Evolutionary conservation across 805 yeast genomes (phyloP).

Genomic region (Candida ovalis): DNA sequence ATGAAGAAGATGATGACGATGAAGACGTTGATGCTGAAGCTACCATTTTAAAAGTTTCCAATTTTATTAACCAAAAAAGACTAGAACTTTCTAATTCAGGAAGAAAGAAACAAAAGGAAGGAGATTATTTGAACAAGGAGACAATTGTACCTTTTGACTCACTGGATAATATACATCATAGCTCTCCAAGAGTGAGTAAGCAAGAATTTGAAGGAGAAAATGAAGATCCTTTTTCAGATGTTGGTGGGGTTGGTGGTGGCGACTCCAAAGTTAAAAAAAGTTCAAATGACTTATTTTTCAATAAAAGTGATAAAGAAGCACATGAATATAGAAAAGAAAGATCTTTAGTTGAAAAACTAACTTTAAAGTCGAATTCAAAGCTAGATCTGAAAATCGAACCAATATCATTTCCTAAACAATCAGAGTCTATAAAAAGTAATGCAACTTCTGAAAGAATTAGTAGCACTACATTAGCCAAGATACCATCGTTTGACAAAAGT

Average conservation of each 20-base stretch:
- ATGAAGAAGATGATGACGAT: neutral
- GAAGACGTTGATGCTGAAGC: conserved; percentile 18
- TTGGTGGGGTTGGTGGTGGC: too few species aligned
- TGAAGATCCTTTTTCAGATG: neutral
- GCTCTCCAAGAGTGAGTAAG: neutral
- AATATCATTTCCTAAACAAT: too few species aligned
- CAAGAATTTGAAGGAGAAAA: neutral
- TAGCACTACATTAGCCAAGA: too few species aligned
- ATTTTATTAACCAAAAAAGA: conserved; percentile 20
- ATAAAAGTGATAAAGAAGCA: neutral
- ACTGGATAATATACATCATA: neutral
- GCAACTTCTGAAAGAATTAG: too few species aligned
- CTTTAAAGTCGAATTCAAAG: too few species aligned
- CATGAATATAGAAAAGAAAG: too few species aligned
- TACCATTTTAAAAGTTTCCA: conserved; percentile 23
- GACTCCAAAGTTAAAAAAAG: neutral
- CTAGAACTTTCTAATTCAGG: conserved; percentile 1
- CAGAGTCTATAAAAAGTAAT: too few species aligned
- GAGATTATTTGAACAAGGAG: neutral
- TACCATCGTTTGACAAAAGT: too few species aligned
- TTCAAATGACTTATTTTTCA: neutral
- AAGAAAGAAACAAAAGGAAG: neutral
- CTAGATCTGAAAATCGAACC: too few species aligned
- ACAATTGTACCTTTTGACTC: neutral
- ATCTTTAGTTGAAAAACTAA: too few species aligned